Evolutionary conservation across 31 red algal genomes (phyloP), one percentile per base, ranked within the genome.

Genomic region (Asparagopsis taxiformis): DNA sequence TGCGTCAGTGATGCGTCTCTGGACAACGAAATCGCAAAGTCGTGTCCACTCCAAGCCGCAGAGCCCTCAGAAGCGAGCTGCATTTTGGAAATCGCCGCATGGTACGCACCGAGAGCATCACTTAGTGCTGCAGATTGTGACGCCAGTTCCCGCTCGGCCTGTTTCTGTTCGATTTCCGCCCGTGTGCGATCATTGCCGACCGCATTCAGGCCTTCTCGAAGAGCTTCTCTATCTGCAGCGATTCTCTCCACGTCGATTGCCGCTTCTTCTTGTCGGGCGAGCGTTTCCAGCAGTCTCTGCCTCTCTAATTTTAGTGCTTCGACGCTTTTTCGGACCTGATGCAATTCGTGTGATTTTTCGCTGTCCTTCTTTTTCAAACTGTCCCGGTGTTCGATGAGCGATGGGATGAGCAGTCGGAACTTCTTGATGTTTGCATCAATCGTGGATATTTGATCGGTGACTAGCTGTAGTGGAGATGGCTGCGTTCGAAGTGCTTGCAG

Each of bases 231-330:
- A 3, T 84, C 79, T 17, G 59, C 41, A 6, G 49, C 72, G 1
- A 93, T 72, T 38, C 62, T 29, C 36, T 73, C 60, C 62, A 63
- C 67, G 56, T 96, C 93, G 24, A 96, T 91, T 8, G 41, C 79
- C 21, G 78, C 52, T 31, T 55, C 62, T 22, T 84, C 86, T 25
- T 96, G 93, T 31, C 70, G 55, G 1, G 57, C 48, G 20, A 84
- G 51, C 24, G 72, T 55, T 31, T 82, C 49, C 21, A 36, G 33
- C 53, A 89, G 65, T 11, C 44, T 13, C n/a, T 24, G 15, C 62
- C 78, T 82, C 64, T 91, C 74, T 48, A 75, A 41, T 33, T 72
- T 71, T 13, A 91, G 62, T 15, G 59, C 36, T 8, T 36, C 48
- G 44, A 93, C 41, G 26, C 69, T 51, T 20, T 64, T 55, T 8